A percentile compares a stretch with the other conserved stretches of the same genome.
Conservation (phyloP, 331 rosid species). For the Ulmus americana region DNA sequence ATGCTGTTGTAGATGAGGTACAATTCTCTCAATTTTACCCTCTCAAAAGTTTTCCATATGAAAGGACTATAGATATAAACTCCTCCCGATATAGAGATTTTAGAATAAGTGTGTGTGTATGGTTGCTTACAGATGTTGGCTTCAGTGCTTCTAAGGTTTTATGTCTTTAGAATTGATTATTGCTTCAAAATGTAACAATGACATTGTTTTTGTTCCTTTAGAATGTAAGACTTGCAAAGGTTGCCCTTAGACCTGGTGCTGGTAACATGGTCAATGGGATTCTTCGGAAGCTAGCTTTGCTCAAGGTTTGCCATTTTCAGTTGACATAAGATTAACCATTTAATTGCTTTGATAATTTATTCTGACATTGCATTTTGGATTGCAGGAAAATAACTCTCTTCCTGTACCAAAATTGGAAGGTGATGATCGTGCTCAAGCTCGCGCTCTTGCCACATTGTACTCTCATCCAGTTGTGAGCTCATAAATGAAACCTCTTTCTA, state of each 20-base stretch:
- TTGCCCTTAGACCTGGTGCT: slow-evolving; percentile 88
- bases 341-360: background rate
- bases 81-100: background rate
- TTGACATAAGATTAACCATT: slow-evolving; percentile 3
- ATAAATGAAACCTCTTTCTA: slow-evolving; percentile 9
- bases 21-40: background rate
- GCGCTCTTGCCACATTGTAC: slow-evolving; percentile 70
- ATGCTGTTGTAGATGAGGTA: slow-evolving; percentile 93
- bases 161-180: background rate
- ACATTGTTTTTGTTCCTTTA: slow-evolving; percentile 23
- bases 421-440: slow-evolving; percentile 75
- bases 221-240: slow-evolving; percentile 85
- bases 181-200: background rate
- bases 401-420: slow-evolving; percentile 84
- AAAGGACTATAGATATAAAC: background rate
- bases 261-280: slow-evolving; percentile 88
- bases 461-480: slow-evolving; percentile 85
- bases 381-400: slow-evolving; percentile 59
- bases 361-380: slow-evolving; percentile 22
- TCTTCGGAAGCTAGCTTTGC: slow-evolving; percentile 67
- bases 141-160: background rate
- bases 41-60: background rate
- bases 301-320: slow-evolving; percentile 43
- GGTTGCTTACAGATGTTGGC: background rate
- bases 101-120: background rate